Evolutionary conservation across 2,329 filamentous ascomycete genomes (phyloP), one percentile per base, ranked within the genome.

Genomic region (Mollisia scopiformis): DNA sequence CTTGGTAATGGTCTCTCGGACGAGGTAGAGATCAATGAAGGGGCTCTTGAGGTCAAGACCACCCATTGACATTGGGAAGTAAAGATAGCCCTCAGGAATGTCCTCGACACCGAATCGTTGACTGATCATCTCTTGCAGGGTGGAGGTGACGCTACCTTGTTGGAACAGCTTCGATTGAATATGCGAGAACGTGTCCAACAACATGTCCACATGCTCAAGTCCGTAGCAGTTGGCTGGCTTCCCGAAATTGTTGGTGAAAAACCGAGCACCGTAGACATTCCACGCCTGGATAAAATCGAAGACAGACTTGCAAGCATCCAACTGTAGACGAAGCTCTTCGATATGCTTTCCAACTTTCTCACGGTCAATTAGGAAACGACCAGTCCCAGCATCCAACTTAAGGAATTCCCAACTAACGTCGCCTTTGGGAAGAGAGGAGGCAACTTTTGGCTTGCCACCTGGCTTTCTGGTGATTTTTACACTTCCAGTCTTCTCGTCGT

Each of bases 271-370:
- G 69, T 85, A 86, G 50, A 77, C 79, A 66, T 87, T 87, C 78
- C 84, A 87, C 2, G 82, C 82, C 62, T 85, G 80, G 6, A 87
- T 78, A 78, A 82, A 87, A 37, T 82, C 76, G 63, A 88, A 83
- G 16, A 86, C 74, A 59, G 79, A 83, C 53, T 78, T 78, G 67
- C 82, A 84, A 23, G 80, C 78, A 2, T 74, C 72, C 19, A 88
- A 78, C 65, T 88, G 85, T 8, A 75, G 78, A 37, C 77, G 76
- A 13, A 87, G 77, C 69, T 87, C 83, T 25, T 76, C 69, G 55
- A 85, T 82, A 67, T 88, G 84, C 21, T 76, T 71, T 59, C 84
- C 79, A 2, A 88, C 81, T 66, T 82, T 76, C 2, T 69, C 62
- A 63, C 83, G 80, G 64, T 87, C 82, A 57, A 87, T 83, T 31